These are phyloP conservation scores for Vanrija sp. DNA, from an alignment of 1,284 basidiomycete species.

Conservation along the genomic window DNA sequence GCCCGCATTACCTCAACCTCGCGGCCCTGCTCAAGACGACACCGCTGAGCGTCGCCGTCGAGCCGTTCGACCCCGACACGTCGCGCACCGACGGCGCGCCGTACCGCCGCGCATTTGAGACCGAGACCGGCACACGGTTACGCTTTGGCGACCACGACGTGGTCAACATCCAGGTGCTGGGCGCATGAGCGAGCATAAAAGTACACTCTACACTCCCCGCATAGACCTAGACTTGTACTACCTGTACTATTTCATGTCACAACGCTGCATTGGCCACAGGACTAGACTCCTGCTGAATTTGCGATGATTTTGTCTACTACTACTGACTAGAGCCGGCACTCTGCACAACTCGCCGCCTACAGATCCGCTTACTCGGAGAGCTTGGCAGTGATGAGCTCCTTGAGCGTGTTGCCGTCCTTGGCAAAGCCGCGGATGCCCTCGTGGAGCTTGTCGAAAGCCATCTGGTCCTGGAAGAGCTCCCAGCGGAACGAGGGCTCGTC, in stretches of 20 bases:
- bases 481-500: constrained; percentile 95
- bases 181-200: not conserved
- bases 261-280: too few species aligned
- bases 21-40: too few species aligned
- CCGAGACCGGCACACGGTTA: not conserved
- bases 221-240: not conserved
- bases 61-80: too few species aligned
- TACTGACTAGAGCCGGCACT: too few species aligned
- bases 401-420: constrained; percentile 87
- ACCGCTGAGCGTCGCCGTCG: too few species aligned
- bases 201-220: not conserved
- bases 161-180: constrained; percentile 12
- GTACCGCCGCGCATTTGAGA: too few species aligned
- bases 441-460: constrained; percentile 92
- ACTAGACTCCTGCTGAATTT: too few species aligned
- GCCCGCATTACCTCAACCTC: not conserved
- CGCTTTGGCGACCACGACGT: constrained; percentile 11
- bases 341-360: not conserved
- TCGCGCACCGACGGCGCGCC: too few species aligned
- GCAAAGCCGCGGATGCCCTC: constrained; percentile 98
- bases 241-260: too few species aligned
- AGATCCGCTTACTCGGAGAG: constrained; percentile 48
- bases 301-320: too few species aligned
- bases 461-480: constrained; percentile 81
- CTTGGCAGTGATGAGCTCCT: constrained; percentile 75